Conservation (phyloP, 2,329 filamentous ascomycete species). For the Lasiodiplodia gonubiensis region DNA sequence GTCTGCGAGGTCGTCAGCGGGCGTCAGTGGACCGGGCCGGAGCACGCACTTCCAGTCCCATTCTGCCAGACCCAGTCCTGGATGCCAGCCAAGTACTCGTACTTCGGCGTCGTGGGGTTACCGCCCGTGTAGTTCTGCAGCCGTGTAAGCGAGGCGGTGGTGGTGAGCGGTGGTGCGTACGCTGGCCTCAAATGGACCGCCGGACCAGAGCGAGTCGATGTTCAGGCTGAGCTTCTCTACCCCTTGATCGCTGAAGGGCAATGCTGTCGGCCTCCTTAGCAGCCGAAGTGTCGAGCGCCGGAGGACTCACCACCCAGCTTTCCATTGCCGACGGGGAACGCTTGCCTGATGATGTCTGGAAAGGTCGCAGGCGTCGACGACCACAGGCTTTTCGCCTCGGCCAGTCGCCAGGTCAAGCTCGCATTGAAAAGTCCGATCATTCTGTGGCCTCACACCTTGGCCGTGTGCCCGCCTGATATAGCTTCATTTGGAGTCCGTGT, state of each 20-base stretch:
- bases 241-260: constrained; percentile 53
- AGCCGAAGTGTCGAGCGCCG: background rate
- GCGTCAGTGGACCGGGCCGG: too few relatives aligned
- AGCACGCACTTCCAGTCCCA: constrained; percentile 38
- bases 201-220: constrained; percentile 58
- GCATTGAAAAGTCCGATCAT: background rate
- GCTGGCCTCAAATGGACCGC: constrained; percentile 54
- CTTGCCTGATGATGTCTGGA: constrained; percentile 34
- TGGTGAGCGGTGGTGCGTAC: constrained; percentile 33
- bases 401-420: background rate
- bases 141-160: background rate
- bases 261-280: constrained; percentile 37
- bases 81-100: constrained; percentile 49
- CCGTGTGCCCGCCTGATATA: background rate
- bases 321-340: constrained; percentile 58
- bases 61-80: constrained; percentile 56
- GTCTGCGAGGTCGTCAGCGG: constrained; percentile 31
- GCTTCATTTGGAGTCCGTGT: background rate
- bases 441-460: background rate
- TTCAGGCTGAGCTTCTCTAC: constrained; percentile 54
- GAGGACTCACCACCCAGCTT: constrained; percentile 49
- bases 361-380: constrained; percentile 33
- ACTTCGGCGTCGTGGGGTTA: constrained; percentile 49
- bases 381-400: constrained; percentile 35
- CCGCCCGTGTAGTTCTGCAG: constrained; percentile 54